Evolutionary conservation across 306 rosid species (phyloP).

Genomic region (Casuarina cunninghamiana): DNA sequence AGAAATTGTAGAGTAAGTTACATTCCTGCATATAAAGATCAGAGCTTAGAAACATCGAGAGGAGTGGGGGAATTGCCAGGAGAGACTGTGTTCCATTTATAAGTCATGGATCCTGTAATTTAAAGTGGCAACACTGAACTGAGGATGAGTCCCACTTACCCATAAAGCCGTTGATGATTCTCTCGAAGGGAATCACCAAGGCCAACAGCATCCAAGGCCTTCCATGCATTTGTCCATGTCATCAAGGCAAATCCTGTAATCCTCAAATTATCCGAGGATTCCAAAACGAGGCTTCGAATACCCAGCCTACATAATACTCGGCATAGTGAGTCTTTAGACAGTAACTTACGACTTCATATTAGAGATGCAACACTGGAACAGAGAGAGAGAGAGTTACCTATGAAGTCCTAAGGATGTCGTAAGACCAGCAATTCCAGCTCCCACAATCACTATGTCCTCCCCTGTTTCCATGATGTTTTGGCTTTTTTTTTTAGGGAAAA

Average conservation of each 20-base stretch:
- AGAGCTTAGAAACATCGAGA: background rate
- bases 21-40: background rate
- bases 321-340: too few relatives aligned
- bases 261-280: slow-evolving; percentile 59
- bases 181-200: slow-evolving; percentile 52
- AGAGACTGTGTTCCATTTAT: background rate
- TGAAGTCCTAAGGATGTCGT: slow-evolving; percentile 68
- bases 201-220: slow-evolving; percentile 71
- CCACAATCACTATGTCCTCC: slow-evolving; percentile 29
- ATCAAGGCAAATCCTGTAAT: slow-evolving; percentile 58
- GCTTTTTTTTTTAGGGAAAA: background rate
- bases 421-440: slow-evolving; percentile 60
- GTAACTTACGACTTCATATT: background rate
- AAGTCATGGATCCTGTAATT: too few relatives aligned
- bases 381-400: slow-evolving; percentile 21
- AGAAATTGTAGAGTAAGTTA: too few relatives aligned
- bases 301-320: slow-evolving; percentile 43
- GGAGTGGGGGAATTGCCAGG: background rate
- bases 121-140: too few relatives aligned
- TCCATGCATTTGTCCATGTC: slow-evolving; percentile 74
- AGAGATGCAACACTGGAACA: too few relatives aligned
- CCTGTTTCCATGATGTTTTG: slow-evolving; percentile 31
- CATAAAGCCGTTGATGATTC: slow-evolving; percentile 40
- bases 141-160: slow-evolving; percentile 30
- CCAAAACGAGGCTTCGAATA: slow-evolving; percentile 63